A percentile compares a stretch with the other conserved stretches of the same genome.
These are phyloP conservation scores for Heliamphora exappendiculata DNA, from an alignment of 148 eudicot genomes.

Conservation along the genomic window DNA sequence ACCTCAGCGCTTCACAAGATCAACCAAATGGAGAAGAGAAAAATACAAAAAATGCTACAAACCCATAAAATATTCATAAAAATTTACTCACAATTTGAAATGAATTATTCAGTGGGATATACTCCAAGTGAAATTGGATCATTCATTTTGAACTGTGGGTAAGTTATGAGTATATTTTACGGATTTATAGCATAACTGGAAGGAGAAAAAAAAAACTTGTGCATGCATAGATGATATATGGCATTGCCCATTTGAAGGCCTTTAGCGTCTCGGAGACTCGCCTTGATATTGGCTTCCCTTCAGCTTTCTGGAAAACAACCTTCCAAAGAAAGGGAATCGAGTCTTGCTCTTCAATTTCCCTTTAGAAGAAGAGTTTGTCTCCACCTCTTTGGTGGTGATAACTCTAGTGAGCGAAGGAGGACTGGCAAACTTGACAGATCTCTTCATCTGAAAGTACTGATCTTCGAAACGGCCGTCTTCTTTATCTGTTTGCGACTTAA, in stretches of 20 bases:
- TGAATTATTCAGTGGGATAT: background rate
- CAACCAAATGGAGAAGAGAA: background rate
- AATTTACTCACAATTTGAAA: background rate
- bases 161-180: too few relatives aligned
- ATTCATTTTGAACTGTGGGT: too few relatives aligned
- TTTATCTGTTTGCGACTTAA: background rate
- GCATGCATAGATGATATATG: background rate
- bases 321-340: constrained; percentile 33
- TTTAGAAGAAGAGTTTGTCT: constrained; percentile 18
- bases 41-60: background rate
- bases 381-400: constrained; percentile 20
- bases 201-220: background rate
- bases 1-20: background rate
- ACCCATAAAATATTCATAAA: background rate
- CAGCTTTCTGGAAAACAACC: constrained; percentile 51
- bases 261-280: background rate
- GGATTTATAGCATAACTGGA: background rate
- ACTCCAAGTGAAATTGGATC: background rate
- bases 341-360: constrained; percentile 45
- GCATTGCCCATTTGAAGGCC: background rate
- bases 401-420: constrained; percentile 44
- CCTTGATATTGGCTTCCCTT: constrained; percentile 26
- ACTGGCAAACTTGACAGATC: constrained; percentile 61
- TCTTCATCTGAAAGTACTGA: constrained; percentile 34
- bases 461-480: background rate